Evolutionary conservation across 2,329 filamentous ascomycete genomes (phyloP).

Genomic region (Fusarium sp.): DNA sequence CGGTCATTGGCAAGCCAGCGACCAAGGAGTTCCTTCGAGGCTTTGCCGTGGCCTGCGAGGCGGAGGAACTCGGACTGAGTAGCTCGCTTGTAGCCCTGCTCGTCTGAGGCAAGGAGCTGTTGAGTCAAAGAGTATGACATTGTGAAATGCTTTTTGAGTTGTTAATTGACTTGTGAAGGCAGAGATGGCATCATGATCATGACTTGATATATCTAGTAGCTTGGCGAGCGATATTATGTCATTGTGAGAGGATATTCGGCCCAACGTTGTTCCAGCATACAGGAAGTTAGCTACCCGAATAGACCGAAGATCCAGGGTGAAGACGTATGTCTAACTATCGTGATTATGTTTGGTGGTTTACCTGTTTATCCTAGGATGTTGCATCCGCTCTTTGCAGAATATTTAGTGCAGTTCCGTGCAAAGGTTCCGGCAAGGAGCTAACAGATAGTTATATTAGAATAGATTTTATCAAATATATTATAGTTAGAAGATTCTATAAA

Average conservation of each 20-base stretch:
- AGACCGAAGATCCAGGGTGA: background rate
- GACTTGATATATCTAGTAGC: constrained; percentile 2
- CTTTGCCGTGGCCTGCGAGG: constrained; percentile 72
- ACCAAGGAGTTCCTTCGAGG: constrained; percentile 68
- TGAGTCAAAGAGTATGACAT: constrained; percentile 63
- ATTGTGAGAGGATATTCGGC: constrained; percentile 30
- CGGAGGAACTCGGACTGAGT: constrained; percentile 77
- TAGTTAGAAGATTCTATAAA: too few species aligned
- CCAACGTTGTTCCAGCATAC: constrained; percentile 42
- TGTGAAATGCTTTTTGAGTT: constrained; percentile 9
- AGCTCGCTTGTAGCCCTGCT: constrained; percentile 63
- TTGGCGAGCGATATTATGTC: constrained; percentile 39
- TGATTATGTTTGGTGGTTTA: background rate
- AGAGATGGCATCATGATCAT: constrained; percentile 34
- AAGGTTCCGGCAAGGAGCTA: too few species aligned
- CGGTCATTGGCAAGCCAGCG: constrained; percentile 80
- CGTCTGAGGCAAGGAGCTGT: constrained; percentile 66
- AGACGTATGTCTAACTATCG: background rate
- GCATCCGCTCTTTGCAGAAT: too few species aligned
- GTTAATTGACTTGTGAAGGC: constrained; percentile 10
- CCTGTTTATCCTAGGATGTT: background rate
- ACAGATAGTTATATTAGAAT: too few species aligned
- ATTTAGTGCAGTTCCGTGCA: too few species aligned
- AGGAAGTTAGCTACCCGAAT: background rate
- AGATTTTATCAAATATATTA: too few species aligned